Conservation (phyloP, 805 yeast genomes). For the Starmerella asiatica region DNA sequence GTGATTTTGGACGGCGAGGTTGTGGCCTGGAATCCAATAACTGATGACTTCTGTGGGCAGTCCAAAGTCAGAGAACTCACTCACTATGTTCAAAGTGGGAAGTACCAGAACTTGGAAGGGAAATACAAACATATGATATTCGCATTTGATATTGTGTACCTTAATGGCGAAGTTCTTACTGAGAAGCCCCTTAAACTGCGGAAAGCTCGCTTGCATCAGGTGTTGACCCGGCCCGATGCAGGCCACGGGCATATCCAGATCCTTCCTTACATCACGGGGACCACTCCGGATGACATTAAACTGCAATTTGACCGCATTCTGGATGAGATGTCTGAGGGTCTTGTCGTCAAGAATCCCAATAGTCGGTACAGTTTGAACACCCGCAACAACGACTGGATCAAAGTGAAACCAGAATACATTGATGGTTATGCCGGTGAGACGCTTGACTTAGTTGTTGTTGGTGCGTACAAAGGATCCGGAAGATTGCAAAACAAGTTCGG, state of each 20-base stretch:
- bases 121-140: slow-evolving; percentile 28
- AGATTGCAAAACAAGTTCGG: slow-evolving; percentile 29
- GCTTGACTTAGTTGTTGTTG: slow-evolving; percentile 66
- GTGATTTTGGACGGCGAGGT: slow-evolving; percentile 79
- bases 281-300: slow-evolving; percentile 40
- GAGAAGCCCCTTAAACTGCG: slow-evolving; percentile 42
- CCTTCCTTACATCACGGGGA: slow-evolving; percentile 29
- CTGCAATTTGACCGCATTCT: slow-evolving; percentile 46
- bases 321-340: slow-evolving; percentile 57
- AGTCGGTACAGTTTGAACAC: slow-evolving; percentile 50
- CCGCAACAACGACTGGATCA: slow-evolving; percentile 60
- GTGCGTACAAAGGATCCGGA: slow-evolving; percentile 61
- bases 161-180: slow-evolving; percentile 55
- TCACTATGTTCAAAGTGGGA: slow-evolving; percentile 14
- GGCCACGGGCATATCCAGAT: slow-evolving; percentile 18
- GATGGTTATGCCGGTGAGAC: slow-evolving; percentile 70
- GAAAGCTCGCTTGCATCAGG: slow-evolving; percentile 36
- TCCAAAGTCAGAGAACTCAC: slow-evolving; percentile 68
- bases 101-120: slow-evolving; percentile 16
- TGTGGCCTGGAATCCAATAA: slow-evolving; percentile 63
- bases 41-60: slow-evolving; percentile 51
- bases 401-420: slow-evolving; percentile 81
- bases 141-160: slow-evolving; percentile 57
- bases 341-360: slow-evolving; percentile 54
- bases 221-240: slow-evolving; percentile 23